Evolutionary conservation across 1,284 basidiomycete species (phyloP).

Genomic region (Bondarzewia mesenterica): DNA sequence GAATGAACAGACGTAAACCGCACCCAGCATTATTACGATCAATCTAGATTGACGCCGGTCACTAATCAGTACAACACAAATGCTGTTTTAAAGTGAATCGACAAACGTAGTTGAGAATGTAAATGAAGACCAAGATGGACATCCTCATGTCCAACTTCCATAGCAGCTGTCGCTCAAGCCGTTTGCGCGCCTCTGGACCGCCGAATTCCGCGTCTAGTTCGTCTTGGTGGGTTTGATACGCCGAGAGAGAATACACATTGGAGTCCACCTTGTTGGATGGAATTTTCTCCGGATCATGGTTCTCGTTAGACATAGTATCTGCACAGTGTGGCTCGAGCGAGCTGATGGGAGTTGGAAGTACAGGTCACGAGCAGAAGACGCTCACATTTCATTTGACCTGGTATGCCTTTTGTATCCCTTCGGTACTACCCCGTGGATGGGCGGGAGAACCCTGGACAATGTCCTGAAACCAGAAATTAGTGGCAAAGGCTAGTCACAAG

Average conservation of each 20-base stretch:
- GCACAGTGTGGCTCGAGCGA: too few relatives aligned
- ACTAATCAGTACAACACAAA: constrained; percentile 6
- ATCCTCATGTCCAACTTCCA: constrained; percentile 57
- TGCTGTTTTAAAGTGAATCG: not conserved
- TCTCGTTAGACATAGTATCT: too few relatives aligned
- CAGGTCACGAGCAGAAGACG: too few relatives aligned
- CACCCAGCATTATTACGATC: constrained; percentile 62
- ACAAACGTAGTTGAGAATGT: constrained; percentile 59
- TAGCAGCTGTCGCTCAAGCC: constrained; percentile 45
- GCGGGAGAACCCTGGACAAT: too few relatives aligned
- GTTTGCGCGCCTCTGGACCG: constrained; percentile 29
- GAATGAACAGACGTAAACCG: not conserved
- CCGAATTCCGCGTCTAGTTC: constrained; percentile 32
- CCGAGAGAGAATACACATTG: not conserved
- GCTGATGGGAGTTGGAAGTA: too few relatives aligned
- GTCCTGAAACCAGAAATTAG: too few relatives aligned
- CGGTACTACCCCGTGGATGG: too few relatives aligned
- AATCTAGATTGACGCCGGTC: constrained; percentile 28
- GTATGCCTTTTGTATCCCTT: too few relatives aligned
- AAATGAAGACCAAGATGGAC: constrained; percentile 58
- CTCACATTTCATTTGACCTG: too few relatives aligned
- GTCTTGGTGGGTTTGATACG: not conserved
- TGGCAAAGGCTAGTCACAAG: too few relatives aligned
- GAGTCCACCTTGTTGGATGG: too few relatives aligned
- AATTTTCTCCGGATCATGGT: too few relatives aligned